Percentiles rank a stretch among this genome's conserved stretches.
phyloP scores from a whole-genome alignment of 176 grass and related monocot genomes.

The Triticum urartu region DNA sequence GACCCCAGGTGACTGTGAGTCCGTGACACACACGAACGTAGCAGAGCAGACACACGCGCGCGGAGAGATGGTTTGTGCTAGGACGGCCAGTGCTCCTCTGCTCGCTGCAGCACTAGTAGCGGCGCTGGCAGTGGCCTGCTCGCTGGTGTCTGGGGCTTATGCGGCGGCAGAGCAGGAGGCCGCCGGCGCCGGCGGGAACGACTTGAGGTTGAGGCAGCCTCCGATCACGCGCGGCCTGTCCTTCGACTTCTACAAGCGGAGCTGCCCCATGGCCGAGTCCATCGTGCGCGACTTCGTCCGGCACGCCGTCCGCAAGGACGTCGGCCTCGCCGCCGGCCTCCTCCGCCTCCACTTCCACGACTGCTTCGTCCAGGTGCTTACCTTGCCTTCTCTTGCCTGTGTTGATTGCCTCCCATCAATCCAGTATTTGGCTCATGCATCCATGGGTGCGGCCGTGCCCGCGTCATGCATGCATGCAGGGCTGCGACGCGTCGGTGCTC shows the following conservation, averaged over 20 bases:
- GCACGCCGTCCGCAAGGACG: constrained; percentile 29
- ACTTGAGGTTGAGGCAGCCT: constrained; percentile 16
- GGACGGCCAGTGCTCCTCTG: background rate
- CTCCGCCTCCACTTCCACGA: constrained; percentile 86
- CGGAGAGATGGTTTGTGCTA: no score
- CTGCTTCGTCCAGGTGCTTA: constrained; percentile 43
- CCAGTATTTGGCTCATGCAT: no score
- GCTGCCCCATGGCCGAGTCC: constrained; percentile 48
- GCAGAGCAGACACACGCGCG: no score
- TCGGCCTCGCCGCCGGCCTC: constrained; percentile 26
- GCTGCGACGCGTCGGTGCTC: no score
- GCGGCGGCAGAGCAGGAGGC: background rate
- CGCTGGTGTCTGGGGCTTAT: background rate
- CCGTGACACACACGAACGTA: background rate
- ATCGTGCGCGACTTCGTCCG: constrained; percentile 27
- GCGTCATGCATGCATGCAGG: no score
- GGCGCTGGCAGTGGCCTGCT: no score
- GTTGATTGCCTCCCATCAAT: no score
- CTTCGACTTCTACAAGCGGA: constrained; percentile 51
- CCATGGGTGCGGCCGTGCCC: no score
- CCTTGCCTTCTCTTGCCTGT: no score
- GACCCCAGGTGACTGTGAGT: background rate
- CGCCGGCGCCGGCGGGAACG: no score
- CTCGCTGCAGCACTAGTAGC: background rate
- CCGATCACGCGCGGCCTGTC: constrained; percentile 46